Conservation (phyloP, 2,329 filamentous ascomycete genomes). For the Pleomassaria siparia region DNA sequence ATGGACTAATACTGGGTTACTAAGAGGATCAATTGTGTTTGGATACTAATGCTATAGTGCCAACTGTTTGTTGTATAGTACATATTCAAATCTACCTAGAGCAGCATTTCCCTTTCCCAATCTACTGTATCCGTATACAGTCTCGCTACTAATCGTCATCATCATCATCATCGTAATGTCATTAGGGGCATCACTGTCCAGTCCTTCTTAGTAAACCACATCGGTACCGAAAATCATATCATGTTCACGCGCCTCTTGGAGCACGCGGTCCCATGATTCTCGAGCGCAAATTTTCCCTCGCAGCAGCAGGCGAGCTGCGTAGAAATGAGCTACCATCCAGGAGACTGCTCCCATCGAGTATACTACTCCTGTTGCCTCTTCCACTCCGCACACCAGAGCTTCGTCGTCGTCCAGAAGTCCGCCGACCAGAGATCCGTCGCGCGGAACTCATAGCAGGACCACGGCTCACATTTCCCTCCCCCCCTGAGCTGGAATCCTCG, state of each 20-base stretch:
- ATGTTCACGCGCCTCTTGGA: background rate
- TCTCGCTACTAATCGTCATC: too few relatives aligned
- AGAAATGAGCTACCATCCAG: constrained; percentile 42
- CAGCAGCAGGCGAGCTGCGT: constrained; percentile 35
- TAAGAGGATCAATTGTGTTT: too few relatives aligned
- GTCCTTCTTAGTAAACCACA: background rate
- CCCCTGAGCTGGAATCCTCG: constrained; percentile 42
- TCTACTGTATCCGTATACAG: too few relatives aligned
- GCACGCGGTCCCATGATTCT: constrained; percentile 24
- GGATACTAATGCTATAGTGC: too few relatives aligned
- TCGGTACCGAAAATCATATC: too few relatives aligned
- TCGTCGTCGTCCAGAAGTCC: constrained; percentile 13
- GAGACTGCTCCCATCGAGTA: constrained; percentile 39
- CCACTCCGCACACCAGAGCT: constrained; percentile 17
- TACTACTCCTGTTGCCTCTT: constrained; percentile 25
- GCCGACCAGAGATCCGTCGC: constrained; percentile 21
- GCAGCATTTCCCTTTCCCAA: too few relatives aligned
- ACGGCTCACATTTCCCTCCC: constrained; percentile 18
- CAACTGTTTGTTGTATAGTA: too few relatives aligned
- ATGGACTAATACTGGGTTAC: too few relatives aligned
- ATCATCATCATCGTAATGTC: background rate
- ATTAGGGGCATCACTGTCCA: background rate
- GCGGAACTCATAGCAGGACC: constrained; percentile 8
- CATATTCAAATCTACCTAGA: too few relatives aligned
- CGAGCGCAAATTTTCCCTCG: constrained; percentile 30